Conservation (phyloP, 257 asterid species). For the Cruciata laevipes region DNA sequence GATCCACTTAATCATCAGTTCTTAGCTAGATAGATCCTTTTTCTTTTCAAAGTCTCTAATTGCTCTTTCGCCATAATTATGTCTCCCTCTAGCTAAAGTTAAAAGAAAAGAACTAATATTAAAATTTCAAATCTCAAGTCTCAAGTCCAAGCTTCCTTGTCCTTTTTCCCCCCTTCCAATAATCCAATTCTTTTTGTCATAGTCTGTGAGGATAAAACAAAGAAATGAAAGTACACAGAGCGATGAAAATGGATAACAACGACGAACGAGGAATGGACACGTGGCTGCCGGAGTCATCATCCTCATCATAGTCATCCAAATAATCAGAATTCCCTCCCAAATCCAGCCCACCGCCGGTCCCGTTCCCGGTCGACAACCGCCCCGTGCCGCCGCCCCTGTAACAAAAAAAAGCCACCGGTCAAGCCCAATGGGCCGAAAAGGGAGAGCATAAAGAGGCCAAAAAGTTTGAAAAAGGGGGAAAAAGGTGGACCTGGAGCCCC, state of each 20-base stretch:
- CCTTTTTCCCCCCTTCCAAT: not conserved
- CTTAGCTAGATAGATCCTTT: not conserved
- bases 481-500: conserved; percentile 22
- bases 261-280: conserved; percentile 15
- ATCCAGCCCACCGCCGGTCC: conserved; percentile 3
- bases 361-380: conserved; percentile 17
- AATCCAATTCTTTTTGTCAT: not conserved
- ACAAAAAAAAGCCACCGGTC: not conserved
- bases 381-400: conserved; percentile 12
- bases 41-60: not conserved
- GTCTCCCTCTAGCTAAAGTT: not conserved
- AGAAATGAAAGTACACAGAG: conserved; percentile 21
- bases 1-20: not conserved
- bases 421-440: not conserved
- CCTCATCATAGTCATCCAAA: conserved; percentile 21
- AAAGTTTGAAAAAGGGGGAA: not conserved
- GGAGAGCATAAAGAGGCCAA: not conserved
- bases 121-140: not conserved
- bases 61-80: not conserved
- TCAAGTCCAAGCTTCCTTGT: not conserved
- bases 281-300: conserved; percentile 26
- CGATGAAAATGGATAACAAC: conserved; percentile 14
- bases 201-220: conserved; percentile 2
- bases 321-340: conserved; percentile 7
- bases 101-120: not conserved